Evolutionary conservation across 306 rosid species (phyloP), one percentile per base, ranked within the genome.

Genomic region (Fagus crenata): DNA sequence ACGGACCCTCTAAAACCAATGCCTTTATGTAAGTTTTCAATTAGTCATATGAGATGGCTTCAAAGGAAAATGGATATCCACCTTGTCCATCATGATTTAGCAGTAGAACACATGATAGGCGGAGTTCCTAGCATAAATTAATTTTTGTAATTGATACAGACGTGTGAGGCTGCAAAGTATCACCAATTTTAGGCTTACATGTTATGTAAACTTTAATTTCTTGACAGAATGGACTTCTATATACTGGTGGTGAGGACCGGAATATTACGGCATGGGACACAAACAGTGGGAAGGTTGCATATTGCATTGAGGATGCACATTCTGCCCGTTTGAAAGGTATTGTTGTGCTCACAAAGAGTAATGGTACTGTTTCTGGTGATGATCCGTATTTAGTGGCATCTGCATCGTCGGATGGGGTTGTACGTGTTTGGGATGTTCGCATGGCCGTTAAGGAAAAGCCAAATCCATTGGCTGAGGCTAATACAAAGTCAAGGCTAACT

Each of bases 381-480:
- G 92, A 89, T 63, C 96, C 98, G 0, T 86, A 85, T 76, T 75
- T 90, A 28, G 85, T 95, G 39, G 93, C 96, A 75, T 89, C 97
- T 82, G 97, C 92, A 33, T 92, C 98, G 64, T 85, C 97, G 6
- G 97, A 95, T 80, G 98, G 98, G 53, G 73, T 86, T 83, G 86
- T 95, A 82, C 90, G 91, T 3, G 87, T 87, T 42, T 95, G 98
- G 98, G 98, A 95, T 87, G 93, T 92, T 82, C 98, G 98, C 14
- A 86, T 86, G 97, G 90, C 91, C 31, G 37, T 77, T 12, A 82
- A 40, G 9, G 93, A 82, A 86, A 92, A 89, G 85, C 85, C 89
- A 54, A 82, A 75, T 80, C 92, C 97, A 28, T 75, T 95, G 73
- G 90, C 97, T 3, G 97, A 95, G 85, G 89, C 87, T 54, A 87